These are phyloP conservation scores for Spathaspora arborariae DNA, from an alignment of 805 yeast species.

Conservation along the genomic window DNA sequence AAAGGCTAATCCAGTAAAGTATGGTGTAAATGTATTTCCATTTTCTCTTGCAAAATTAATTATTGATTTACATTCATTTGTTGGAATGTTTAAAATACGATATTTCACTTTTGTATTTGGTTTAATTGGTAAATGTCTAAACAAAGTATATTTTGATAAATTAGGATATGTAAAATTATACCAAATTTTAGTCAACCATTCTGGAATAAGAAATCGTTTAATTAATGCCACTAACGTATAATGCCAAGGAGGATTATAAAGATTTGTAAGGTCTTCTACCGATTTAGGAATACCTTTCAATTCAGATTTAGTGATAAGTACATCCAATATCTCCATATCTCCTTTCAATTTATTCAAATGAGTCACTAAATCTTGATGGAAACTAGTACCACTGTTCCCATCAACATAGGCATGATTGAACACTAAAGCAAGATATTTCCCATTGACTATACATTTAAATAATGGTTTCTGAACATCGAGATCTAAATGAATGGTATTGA, in stretches of 20 bases:
- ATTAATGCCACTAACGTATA: constrained; percentile 1
- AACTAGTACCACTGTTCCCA: constrained; percentile 27
- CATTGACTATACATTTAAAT: constrained; percentile 19
- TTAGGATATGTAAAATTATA: constrained; percentile 5
- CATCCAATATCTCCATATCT: constrained; percentile 1
- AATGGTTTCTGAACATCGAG: constrained; percentile 13
- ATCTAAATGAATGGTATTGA: constrained; percentile 10
- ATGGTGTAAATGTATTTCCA: constrained; percentile 19
- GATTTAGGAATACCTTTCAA: constrained; percentile 6
- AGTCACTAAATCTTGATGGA: constrained; percentile 21
- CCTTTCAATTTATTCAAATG: constrained; percentile 9
- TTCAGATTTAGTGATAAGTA: constrained; percentile 10
- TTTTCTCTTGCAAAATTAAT: constrained; percentile 10
- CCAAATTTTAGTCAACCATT: constrained; percentile 2
- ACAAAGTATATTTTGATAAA: constrained; percentile 8
- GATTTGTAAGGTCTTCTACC: constrained; percentile 8
- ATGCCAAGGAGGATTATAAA: constrained; percentile 7
- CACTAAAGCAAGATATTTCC: constrained; percentile 14
- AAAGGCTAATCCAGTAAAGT: constrained; percentile 12
- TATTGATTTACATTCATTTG: constrained; percentile 9
- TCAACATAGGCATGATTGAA: constrained; percentile 30
- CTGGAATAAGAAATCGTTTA: constrained; percentile 1
- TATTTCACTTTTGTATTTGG: constrained; percentile 7
- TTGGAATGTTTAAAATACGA: constrained; percentile 11
- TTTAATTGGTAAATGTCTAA: constrained; percentile 6